Base-by-base conservation (phyloP, 2,329 filamentous ascomycete genomes). In the Pseudogymnoascus destructans region DNA sequence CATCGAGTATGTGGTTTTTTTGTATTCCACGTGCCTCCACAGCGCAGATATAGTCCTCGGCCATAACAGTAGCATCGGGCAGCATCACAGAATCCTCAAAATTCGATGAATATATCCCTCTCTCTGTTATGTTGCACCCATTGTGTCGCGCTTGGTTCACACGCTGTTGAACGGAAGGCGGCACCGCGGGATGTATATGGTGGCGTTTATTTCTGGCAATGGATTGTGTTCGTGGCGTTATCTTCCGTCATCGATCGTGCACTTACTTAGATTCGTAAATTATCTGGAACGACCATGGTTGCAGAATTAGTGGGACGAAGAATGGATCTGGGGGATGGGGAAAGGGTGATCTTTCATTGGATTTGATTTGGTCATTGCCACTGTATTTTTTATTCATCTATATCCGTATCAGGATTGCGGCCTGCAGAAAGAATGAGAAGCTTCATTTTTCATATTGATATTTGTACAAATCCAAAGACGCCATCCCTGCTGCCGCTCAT, bases 241-340 rank as follows among this genome's bases (percentile, higher is more conserved):
- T 8, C 13, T 49, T 49, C 23, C 7, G 42, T n/a, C 42, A 27
- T 49, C 23, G 21, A 49, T 27, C 42, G 25, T 17, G 46, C 46
- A n/a, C 46, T 52, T 52, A 52, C 9, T 15, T 25, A 19, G 46
- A 30, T 15, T 6, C 2, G 25, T 15, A 52, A 30, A 52, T 52
- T 52, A 30, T 52, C n/a, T 52, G 9, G 46, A 30, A 17, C 23
- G 11, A 30, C 46, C 46, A 19, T 49, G 25, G 42, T 49, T 30
- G 42, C n/a, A 49, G 27, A 17, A 49, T 49, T 27, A 27, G 46
- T 52, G 46, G 46, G 25, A 52, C 46, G 46, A 52, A 30, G 46
- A 30, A 52, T 52, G 42, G 19, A n/a, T 46, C 10, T 52, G 46
- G 46, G 46, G 46, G 46, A 52, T 30, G 46, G 25, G 46, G 46